Conservation (phyloP, 495 filamentous ascomycete genomes). For the Saxophila tyrrhenica region DNA sequence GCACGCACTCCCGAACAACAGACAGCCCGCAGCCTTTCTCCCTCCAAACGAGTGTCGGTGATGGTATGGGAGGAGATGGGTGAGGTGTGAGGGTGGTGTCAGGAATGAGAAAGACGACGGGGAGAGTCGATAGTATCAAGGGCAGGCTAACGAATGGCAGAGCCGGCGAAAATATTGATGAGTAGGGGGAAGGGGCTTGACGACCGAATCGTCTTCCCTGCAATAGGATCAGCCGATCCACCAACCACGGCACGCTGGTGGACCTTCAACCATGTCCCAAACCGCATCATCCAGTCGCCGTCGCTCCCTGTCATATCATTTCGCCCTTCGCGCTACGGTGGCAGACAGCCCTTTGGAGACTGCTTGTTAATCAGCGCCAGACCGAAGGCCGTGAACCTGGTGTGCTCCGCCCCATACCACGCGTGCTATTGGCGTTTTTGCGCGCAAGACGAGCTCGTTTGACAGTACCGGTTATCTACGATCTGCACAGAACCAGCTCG, state of each 20-base stretch:
- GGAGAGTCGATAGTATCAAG: neutral
- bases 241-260: neutral
- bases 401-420: neutral
- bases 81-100: neutral
- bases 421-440: too few species aligned
- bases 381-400: neutral
- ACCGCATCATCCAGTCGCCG: neutral
- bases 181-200: neutral
- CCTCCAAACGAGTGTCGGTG: conserved; percentile 4
- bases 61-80: neutral
- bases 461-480: neutral
- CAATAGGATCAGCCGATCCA: neutral
- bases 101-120: neutral
- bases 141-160: neutral
- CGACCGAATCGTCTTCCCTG: neutral
- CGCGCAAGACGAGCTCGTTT: too few species aligned
- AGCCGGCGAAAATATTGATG: neutral
- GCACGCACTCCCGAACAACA: neutral
- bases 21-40: too few species aligned
- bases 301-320: neutral
- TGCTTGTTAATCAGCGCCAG: neutral
- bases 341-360: neutral
- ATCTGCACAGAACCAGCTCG: neutral
- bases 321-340: neutral
- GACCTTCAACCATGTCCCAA: neutral